These are phyloP conservation scores for Marasmius oreades DNA, from an alignment of 1,284 basidiomycete genomes.

Conservation along the genomic window DNA sequence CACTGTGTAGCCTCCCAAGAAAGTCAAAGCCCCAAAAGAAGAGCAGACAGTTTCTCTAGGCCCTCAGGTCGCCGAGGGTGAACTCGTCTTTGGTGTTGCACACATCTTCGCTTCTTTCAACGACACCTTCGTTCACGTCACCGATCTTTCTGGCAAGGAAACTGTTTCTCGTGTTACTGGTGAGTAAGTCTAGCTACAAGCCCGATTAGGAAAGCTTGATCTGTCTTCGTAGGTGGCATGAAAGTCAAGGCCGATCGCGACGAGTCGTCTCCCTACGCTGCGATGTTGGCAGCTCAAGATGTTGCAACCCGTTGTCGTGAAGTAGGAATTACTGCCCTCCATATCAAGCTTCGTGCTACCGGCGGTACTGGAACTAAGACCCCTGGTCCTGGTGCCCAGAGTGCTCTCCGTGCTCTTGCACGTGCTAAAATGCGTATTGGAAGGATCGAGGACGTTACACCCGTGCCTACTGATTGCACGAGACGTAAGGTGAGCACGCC, in stretches of 20 bases:
- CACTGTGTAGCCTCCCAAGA: conserved; percentile 68
- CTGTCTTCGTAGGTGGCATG: conserved; percentile 72
- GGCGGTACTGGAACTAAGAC: conserved; percentile 99
- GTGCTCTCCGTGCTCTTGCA: conserved; percentile 96
- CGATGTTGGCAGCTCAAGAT: conserved; percentile 99
- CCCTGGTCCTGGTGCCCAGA: conserved; percentile 97
- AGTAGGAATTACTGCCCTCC: conserved; percentile 96
- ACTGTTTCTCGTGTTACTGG: conserved; percentile 98
- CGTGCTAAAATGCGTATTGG: conserved; percentile 99
- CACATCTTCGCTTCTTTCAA: conserved; percentile 99
- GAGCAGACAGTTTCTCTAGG: conserved; percentile 85
- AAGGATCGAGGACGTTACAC: conserved; percentile 96
- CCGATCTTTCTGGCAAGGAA: conserved; percentile 98
- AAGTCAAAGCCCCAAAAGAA: conserved; percentile 75
- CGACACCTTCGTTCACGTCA: conserved; percentile 99
- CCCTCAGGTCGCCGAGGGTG: conserved; percentile 92
- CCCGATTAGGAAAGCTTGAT: background rate
- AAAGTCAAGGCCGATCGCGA: conserved; percentile 99
- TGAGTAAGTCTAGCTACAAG: conserved; percentile 53
- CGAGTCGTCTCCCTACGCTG: conserved; percentile 98
- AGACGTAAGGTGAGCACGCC: conserved; percentile 81
- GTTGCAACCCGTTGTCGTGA: conserved; percentile 96
- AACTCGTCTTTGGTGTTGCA: conserved; percentile 93
- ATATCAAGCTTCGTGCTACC: conserved; percentile 97
- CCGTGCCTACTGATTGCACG: conserved; percentile 96